phyloP scores from a whole-genome alignment of 352 stramenopile species.

The Albugo laibachii region DNA sequence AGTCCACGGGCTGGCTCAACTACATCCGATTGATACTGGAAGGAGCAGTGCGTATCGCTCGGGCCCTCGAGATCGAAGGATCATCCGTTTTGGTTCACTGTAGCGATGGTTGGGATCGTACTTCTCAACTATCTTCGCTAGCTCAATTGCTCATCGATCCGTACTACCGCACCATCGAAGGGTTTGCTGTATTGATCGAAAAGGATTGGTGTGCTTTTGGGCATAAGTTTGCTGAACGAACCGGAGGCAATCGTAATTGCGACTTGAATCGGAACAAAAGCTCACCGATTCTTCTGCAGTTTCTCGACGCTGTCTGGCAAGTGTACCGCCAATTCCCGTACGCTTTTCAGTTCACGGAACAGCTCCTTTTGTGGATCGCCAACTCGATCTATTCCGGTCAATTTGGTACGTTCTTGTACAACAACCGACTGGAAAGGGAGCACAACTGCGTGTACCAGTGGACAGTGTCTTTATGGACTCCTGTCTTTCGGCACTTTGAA shows the following conservation, averaged over 20 bases:
- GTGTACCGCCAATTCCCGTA: slow-evolving; percentile 58
- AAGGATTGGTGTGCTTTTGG: slow-evolving; percentile 79
- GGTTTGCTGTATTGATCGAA: slow-evolving; percentile 59
- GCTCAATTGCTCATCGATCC: slow-evolving; percentile 79
- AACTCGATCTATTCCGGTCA: slow-evolving; percentile 62
- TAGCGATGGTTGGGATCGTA: slow-evolving; percentile 79
- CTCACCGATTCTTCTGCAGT: slow-evolving; percentile 75
- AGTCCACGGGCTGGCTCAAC: slow-evolving; percentile 54
- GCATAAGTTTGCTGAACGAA: slow-evolving; percentile 61
- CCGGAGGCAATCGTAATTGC: slow-evolving; percentile 45
- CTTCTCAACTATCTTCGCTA: slow-evolving; percentile 46
- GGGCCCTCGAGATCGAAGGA: slow-evolving; percentile 65
- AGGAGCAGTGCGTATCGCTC: slow-evolving; percentile 65
- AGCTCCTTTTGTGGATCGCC: slow-evolving; percentile 57
- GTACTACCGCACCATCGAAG: slow-evolving; percentile 70
- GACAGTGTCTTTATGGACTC: slow-evolving; percentile 65
- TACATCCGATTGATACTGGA: slow-evolving; percentile 69
- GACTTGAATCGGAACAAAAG: slow-evolving; percentile 56
- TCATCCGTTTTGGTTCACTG: slow-evolving; percentile 71
- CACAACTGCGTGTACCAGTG: slow-evolving; percentile 26
- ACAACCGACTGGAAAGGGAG: slow-evolving; percentile 46
- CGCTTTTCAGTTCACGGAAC: slow-evolving; percentile 76
- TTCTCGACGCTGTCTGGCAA: slow-evolving; percentile 71
- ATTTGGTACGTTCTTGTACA: slow-evolving; percentile 71
- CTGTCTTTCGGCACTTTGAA: slow-evolving; percentile 26